Base-by-base conservation (phyloP, 495 filamentous ascomycete species). In the Cercophora newfieldiana region DNA sequence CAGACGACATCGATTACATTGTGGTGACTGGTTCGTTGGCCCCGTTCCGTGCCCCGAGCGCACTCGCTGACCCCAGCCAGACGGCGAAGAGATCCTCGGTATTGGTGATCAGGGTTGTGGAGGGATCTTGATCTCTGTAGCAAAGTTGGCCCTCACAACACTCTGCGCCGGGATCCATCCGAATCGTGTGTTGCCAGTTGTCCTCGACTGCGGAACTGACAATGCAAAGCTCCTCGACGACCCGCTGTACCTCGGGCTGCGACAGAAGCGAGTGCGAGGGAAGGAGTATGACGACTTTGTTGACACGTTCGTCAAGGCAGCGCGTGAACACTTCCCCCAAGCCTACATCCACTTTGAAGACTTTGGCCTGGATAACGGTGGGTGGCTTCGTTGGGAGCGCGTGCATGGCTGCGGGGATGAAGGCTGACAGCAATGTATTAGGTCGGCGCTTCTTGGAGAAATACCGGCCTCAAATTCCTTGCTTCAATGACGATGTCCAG, bases 81-180 rank as follows among this genome's bases (percentile, higher is more conserved):
- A 80, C 69, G 75, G 81, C 24, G 79, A 83, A 59, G 77, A 93
- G 80, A 96, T 97, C 63, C 84, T 96, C 6, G 93, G 93, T 0
- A 94, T 97, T 61, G 93, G 93, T 2, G 93, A 96, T 71, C 93
- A 96, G 75, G 93, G 93, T n/a, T 90, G 91, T 4, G 93, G 93
- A 16, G 92, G 88, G 7, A 91, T 97, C 59, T 78, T 95, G 18
- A 97, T 97, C 59, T 91, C 89, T 2, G 82, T 92, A 0, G 93
- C 93, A 2, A 97, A 97, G 72, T 79, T 96, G 16, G 89, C 89
- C 7, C 79, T 96, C 31, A 93, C 90, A 37, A 95, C 93, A 0
- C 73, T 94, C 0, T 96, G 93, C 75, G 92, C 89, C 37, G 93
- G 93, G 0, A 89, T 97, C 31, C 89, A 95, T 74, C 92, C 92